Evolutionary conservation across 345 rosid genomes (phyloP).

Genomic region (Eucalyptus tenuipes): DNA sequence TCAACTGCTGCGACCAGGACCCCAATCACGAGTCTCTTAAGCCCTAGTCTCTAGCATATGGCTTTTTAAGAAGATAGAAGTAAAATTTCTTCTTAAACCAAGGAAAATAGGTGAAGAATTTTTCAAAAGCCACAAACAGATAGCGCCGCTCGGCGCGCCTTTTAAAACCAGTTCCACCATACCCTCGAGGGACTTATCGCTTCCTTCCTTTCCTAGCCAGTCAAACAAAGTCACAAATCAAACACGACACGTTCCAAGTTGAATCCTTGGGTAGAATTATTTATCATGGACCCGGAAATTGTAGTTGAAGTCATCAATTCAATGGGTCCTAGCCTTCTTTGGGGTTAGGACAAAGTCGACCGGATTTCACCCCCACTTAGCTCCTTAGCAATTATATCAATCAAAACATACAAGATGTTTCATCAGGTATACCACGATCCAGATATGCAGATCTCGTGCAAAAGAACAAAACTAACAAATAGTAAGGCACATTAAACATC

Average conservation of each 20-base stretch:
- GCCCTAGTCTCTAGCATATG: no score
- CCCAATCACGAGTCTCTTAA: background rate
- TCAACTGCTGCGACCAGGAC: background rate
- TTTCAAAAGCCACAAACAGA: background rate
- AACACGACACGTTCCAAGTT: background rate
- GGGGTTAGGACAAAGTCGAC: no score
- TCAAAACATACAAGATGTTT: no score
- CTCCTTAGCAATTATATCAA: no score
- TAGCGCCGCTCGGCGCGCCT: rapidly evolving
- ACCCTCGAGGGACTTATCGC: rapidly evolving
- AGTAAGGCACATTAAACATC: background rate
- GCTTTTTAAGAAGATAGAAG: background rate
- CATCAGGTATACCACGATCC: background rate
- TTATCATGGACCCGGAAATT: no score
- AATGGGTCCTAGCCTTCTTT: no score
- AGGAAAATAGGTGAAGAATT: background rate
- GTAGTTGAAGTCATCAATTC: no score
- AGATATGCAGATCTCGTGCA: background rate
- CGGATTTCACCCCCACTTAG: no score
- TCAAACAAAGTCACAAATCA: background rate
- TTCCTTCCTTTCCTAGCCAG: background rate
- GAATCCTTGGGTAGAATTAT: no score
- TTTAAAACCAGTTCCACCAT: background rate
- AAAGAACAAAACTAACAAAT: background rate
- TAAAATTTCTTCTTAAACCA: background rate